These are phyloP conservation scores for Acanthamoeba lenticulata DNA, from an alignment of 208 protist species.

Conservation along the genomic window DNA sequence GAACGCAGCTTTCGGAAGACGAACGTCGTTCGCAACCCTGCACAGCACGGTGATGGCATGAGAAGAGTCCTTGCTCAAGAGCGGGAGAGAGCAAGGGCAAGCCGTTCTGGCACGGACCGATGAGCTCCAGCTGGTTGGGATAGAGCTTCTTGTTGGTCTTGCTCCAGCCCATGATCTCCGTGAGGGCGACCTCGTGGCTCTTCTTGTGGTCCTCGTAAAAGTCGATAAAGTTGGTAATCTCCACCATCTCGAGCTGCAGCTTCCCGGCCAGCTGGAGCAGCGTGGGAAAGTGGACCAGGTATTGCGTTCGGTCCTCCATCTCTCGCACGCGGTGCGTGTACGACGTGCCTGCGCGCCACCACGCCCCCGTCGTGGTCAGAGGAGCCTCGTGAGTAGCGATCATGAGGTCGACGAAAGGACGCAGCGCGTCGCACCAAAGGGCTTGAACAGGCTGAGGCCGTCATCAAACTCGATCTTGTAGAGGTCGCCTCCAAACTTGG, in stretches of 20 bases:
- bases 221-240: constrained; percentile 70
- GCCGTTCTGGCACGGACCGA: background rate
- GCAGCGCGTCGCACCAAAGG: constrained; percentile 48
- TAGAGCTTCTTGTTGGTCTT: constrained; percentile 21
- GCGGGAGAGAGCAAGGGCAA: too few species aligned
- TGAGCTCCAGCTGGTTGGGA: constrained; percentile 37
- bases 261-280: constrained; percentile 71
- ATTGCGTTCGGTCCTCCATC: constrained; percentile 44
- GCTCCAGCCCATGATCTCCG: constrained; percentile 24
- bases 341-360: background rate
- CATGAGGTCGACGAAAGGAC: background rate
- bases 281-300: constrained; percentile 77
- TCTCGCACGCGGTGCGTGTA: constrained; percentile 59
- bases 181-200: constrained; percentile 69
- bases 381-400: background rate
- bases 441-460: constrained; percentile 48
- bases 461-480: constrained; percentile 70
- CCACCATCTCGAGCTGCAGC: constrained; percentile 69
- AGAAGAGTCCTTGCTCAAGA: background rate
- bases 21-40: background rate
- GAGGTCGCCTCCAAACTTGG: constrained; percentile 60
- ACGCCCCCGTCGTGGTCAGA: background rate
- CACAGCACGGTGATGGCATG: background rate
- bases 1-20: background rate
- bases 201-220: constrained; percentile 79